A percentile compares a stretch with the other conserved stretches of the same genome.
These are phyloP conservation scores for Ceratobasidium sp. DNA, from an alignment of 1,284 basidiomycete genomes.

Conservation along the genomic window DNA sequence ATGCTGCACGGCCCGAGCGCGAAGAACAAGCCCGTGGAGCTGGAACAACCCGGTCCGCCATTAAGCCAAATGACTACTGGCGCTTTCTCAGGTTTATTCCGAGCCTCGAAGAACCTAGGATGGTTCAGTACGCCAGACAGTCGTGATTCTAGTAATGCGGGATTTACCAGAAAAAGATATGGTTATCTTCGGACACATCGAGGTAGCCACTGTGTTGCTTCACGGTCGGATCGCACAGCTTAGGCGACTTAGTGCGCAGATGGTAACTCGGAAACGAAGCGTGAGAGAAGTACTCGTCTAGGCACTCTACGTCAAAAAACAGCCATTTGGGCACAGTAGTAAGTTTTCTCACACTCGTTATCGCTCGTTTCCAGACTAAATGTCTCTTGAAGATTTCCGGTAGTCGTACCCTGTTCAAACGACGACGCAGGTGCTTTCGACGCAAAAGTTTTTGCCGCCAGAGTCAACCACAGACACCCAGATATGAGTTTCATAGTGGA, in stretches of 20 bases:
- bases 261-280: conserved; percentile 48
- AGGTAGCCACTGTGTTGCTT: conserved; percentile 92
- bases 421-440: too few relatives aligned
- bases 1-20: conserved; percentile 91
- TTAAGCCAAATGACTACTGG: conserved; percentile 89
- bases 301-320: neutral
- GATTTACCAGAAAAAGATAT: conserved; percentile 85
- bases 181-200: conserved; percentile 87
- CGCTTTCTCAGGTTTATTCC: conserved; percentile 77
- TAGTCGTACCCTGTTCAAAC: too few relatives aligned
- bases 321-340: too few relatives aligned
- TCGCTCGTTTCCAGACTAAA: too few relatives aligned
- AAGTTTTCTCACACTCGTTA: too few relatives aligned
- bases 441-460: too few relatives aligned
- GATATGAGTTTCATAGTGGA: too few relatives aligned
- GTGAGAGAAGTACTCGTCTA: conserved; percentile 48
- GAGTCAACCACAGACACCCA: too few relatives aligned
- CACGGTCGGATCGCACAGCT: conserved; percentile 84
- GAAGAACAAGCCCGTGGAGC: conserved; percentile 82
- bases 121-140: too few relatives aligned
- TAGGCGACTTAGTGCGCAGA: conserved; percentile 59
- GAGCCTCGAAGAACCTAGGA: conserved; percentile 85
- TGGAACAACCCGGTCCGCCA: conserved; percentile 62
- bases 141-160: too few relatives aligned
- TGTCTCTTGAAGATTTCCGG: too few relatives aligned